Conservation (phyloP, 2,329 filamentous ascomycete species). For the Apiospora pterosperma region DNA sequence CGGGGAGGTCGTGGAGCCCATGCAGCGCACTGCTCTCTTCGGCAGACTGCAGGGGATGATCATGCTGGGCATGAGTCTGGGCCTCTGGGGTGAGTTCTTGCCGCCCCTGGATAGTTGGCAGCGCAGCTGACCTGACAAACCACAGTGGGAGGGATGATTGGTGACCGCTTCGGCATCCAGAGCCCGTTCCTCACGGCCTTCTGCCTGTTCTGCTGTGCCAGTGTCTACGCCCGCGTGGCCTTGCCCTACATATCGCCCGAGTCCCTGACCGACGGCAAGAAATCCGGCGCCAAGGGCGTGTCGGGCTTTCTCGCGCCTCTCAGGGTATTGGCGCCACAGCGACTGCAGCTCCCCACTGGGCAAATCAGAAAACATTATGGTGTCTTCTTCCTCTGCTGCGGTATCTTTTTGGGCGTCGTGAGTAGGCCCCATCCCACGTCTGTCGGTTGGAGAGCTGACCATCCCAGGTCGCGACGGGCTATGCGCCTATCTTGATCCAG, state of each 20-base stretch:
- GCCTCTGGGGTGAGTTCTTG: constrained; percentile 50
- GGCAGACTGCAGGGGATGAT: constrained; percentile 62
- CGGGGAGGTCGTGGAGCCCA: constrained; percentile 59
- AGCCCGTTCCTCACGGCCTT: constrained; percentile 64
- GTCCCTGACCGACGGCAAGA: constrained; percentile 15
- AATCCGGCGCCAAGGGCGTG: constrained; percentile 32
- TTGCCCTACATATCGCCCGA: constrained; percentile 33
- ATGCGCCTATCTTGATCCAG: constrained; percentile 58
- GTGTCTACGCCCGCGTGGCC: constrained; percentile 36
- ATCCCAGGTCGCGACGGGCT: constrained; percentile 58
- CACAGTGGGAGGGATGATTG: constrained; percentile 59
- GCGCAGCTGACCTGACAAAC: neutral
- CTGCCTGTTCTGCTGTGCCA: constrained; percentile 47
- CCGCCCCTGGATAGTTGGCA: neutral
- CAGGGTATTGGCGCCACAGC: constrained; percentile 57
- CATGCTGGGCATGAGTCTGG: constrained; percentile 64
- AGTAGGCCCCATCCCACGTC: constrained; percentile 18
- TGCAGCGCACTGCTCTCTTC: constrained; percentile 60
- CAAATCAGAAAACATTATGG: constrained; percentile 52
- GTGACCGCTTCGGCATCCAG: constrained; percentile 59
- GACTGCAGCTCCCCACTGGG: constrained; percentile 47
- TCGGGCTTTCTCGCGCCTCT: constrained; percentile 61
- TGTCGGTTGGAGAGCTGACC: constrained; percentile 1
- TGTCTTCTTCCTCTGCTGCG: constrained; percentile 59
- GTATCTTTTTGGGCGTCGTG: constrained; percentile 64